Conservation (phyloP, 2,329 filamentous ascomycete genomes). For the Microsporum audouinii region DNA sequence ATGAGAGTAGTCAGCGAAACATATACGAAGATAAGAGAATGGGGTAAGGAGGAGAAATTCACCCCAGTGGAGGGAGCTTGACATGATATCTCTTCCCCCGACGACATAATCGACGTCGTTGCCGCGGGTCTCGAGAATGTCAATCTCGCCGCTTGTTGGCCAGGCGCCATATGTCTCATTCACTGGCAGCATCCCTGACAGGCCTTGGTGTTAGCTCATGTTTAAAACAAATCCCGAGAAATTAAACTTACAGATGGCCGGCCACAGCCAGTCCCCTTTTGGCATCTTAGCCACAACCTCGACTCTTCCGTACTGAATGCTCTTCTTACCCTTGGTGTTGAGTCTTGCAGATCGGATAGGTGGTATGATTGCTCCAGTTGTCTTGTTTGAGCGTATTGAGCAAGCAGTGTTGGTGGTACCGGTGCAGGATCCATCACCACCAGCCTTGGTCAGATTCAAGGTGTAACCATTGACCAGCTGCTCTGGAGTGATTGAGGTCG, state of each 20-base stretch:
- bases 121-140: slow-evolving; percentile 42
- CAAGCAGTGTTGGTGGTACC: slow-evolving; percentile 26
- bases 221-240: background rate
- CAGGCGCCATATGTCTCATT: slow-evolving; percentile 39
- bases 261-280: slow-evolving; percentile 47
- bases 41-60: background rate
- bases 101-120: slow-evolving; percentile 33
- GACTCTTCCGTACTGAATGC: slow-evolving; percentile 41
- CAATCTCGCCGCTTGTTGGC: slow-evolving; percentile 45
- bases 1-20: background rate
- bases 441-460: slow-evolving; percentile 33
- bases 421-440: slow-evolving; percentile 35
- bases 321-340: slow-evolving; percentile 38
- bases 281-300: slow-evolving; percentile 46
- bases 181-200: slow-evolving; percentile 40
- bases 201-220: slow-evolving; percentile 10
- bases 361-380: slow-evolving; percentile 37
- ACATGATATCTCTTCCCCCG: slow-evolving; percentile 35
- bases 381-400: slow-evolving; percentile 34
- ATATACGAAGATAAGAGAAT: too few species aligned
- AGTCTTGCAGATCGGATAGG: slow-evolving; percentile 42
- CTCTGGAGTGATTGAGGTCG: slow-evolving; percentile 20
- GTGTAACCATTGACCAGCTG: slow-evolving; percentile 19
- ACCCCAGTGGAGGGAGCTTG: slow-evolving; percentile 20
- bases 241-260: slow-evolving; percentile 34